These are phyloP conservation scores for Aspergillus sergii DNA, from an alignment of 2,329 filamentous ascomycete species.

Conservation along the genomic window DNA sequence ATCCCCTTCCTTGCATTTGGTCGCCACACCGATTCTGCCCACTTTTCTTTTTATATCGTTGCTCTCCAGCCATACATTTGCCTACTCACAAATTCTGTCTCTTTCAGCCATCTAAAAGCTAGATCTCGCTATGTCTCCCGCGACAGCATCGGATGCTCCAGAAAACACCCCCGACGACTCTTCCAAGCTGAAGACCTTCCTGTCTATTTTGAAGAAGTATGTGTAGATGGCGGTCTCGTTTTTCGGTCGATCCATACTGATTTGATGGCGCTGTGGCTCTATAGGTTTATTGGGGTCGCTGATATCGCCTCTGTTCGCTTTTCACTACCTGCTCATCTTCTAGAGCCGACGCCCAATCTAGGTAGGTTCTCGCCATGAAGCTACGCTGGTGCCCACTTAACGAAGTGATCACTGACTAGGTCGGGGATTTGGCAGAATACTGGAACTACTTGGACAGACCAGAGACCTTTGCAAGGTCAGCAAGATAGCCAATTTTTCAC, in stretches of 20 bases:
- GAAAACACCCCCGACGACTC: constrained; percentile 73
- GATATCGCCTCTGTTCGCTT: constrained; percentile 96
- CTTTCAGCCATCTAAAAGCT: not conserved
- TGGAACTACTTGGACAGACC: constrained; percentile 98
- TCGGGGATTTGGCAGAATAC: constrained; percentile 65
- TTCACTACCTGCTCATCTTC: constrained; percentile 89
- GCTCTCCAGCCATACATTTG: not conserved
- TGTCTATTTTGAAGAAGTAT: constrained; percentile 85
- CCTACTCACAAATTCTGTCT: not conserved
- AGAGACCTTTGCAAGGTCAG: constrained; percentile 76
- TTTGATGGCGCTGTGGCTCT: constrained; percentile 33
- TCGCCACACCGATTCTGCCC: constrained; percentile 1
- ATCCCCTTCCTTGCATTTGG: not conserved
- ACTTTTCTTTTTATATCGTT: not conserved
- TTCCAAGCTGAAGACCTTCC: constrained; percentile 85
- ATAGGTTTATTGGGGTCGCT: constrained; percentile 89
- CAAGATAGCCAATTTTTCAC: constrained; percentile 24
- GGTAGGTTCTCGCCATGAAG: constrained; percentile 44
- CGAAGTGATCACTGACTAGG: constrained; percentile 19
- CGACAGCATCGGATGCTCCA: constrained; percentile 30
- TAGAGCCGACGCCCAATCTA: constrained; percentile 94
- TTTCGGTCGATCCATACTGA: not conserved
- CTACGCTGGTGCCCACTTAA: not conserved
- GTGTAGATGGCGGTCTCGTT: not conserved
- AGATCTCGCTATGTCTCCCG: constrained; percentile 33